Conservation (phyloP, 495 filamentous ascomycete species). For the Filosporella fistucella region DNA sequence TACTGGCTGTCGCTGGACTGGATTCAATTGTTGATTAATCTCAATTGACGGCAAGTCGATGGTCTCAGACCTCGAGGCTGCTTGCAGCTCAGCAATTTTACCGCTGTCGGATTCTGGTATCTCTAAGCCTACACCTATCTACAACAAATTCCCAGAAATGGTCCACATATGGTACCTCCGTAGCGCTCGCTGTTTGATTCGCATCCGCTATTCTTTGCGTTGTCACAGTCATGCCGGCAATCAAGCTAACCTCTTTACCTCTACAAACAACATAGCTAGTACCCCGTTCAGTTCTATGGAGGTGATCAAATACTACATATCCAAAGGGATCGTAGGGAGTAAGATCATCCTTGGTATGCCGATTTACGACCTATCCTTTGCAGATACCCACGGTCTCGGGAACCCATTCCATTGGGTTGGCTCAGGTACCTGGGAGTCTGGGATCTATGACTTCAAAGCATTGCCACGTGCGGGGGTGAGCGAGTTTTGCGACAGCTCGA, state of each 20-base stretch:
- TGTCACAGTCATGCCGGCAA: constrained; percentile 67
- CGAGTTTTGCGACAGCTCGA: constrained; percentile 42
- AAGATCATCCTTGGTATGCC: constrained; percentile 86
- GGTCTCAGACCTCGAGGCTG: too few relatives aligned
- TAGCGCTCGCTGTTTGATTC: too few relatives aligned
- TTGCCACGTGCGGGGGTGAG: constrained; percentile 43
- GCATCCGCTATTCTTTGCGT: constrained; percentile 68
- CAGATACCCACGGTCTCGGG: constrained; percentile 66
- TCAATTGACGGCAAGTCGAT: too few relatives aligned
- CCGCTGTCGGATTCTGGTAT: too few relatives aligned
- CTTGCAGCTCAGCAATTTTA: too few relatives aligned
- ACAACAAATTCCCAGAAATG: too few relatives aligned
- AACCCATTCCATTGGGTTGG: constrained; percentile 64
- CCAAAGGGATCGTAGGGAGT: constrained; percentile 50
- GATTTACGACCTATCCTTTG: constrained; percentile 79
- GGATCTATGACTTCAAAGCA: constrained; percentile 78
- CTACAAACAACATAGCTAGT: constrained; percentile 36
- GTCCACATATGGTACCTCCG: constrained; percentile 85
- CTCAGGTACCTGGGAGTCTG: constrained; percentile 63
- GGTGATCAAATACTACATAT: constrained; percentile 64
- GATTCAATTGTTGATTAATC: too few relatives aligned
- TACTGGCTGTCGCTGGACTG: too few relatives aligned
- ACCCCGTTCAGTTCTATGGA: constrained; percentile 71
- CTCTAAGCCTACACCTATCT: too few relatives aligned
- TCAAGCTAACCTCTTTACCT: constrained; percentile 68